Conservation (phyloP, 2,329 filamentous ascomycete genomes). For the Pseudocercospora fijiensis region DNA sequence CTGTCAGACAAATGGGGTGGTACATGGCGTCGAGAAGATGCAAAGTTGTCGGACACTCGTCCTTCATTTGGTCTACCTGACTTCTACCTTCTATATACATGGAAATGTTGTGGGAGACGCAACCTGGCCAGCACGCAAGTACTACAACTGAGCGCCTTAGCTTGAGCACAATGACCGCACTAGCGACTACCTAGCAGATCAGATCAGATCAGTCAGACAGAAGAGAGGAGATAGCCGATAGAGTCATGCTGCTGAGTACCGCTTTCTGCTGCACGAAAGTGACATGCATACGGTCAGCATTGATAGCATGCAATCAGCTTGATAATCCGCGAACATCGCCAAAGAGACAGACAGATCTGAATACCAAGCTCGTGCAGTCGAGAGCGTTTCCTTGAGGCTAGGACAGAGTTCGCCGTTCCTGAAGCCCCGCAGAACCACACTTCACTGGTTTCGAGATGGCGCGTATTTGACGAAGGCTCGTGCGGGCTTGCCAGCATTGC, state of each 20-base stretch:
- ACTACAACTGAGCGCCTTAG: conserved; percentile 26
- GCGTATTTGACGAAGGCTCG: conserved; percentile 1
- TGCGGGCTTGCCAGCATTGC: conserved; percentile 6
- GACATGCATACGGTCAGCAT: conserved; percentile 16
- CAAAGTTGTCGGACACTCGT: conserved; percentile 18
- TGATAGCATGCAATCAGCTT: conserved; percentile 32
- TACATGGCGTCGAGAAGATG: conserved; percentile 6
- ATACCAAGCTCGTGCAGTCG: conserved; percentile 17
- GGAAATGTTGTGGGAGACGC: conserved; percentile 14
- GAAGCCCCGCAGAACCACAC: conserved; percentile 18
- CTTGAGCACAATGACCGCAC: conserved; percentile 31
- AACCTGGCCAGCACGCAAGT: conserved; percentile 26
- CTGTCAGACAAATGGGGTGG: conserved; percentile 14
- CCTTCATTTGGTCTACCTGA: conserved; percentile 16
- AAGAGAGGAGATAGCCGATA: conserved; percentile 32
- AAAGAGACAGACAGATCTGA: conserved; percentile 18
- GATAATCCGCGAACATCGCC: conserved; percentile 20
- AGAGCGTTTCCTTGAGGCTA: conserved; percentile 14
- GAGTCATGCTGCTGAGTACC: conserved; percentile 28
- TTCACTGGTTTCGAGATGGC: conserved; percentile 16
- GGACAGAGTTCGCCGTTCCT: conserved; percentile 25
- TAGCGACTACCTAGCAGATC: conserved; percentile 27
- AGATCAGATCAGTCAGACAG: conserved; percentile 26
- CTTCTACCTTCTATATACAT: conserved; percentile 22
- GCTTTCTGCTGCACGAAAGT: conserved; percentile 20